These are phyloP conservation scores for Priceomyces haplophilus DNA, from an alignment of 805 yeast genomes.

Conservation along the genomic window DNA sequence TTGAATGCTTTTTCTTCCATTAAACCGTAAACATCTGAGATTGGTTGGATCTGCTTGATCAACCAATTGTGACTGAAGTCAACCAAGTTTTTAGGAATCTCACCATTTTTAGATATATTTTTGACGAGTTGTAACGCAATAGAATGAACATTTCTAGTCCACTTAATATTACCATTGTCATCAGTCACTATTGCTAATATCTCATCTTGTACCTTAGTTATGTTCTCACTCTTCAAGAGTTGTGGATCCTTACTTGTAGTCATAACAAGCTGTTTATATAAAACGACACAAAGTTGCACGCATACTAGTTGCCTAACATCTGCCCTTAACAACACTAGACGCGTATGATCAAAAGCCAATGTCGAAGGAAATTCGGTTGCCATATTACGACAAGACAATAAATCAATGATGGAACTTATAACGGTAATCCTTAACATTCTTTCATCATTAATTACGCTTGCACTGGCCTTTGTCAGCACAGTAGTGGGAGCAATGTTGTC, in stretches of 20 bases:
- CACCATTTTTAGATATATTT: constrained; percentile 22
- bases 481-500: background rate
- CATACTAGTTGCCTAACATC: constrained; percentile 85
- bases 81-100: constrained; percentile 39
- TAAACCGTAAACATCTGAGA: constrained; percentile 68
- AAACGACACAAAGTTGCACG: constrained; percentile 64
- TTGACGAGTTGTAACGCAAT: constrained; percentile 67
- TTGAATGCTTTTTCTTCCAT: constrained; percentile 66
- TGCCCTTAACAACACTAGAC: constrained; percentile 74
- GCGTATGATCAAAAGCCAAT: constrained; percentile 77
- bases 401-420: constrained; percentile 54
- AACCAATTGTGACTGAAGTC: constrained; percentile 77
- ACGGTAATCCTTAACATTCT: constrained; percentile 36
- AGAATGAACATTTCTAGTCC: constrained; percentile 79
- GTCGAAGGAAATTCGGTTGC: constrained; percentile 80
- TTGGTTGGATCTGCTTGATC: constrained; percentile 81
- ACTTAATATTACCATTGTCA: constrained; percentile 81
- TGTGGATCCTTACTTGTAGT: constrained; percentile 13
- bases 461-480: too few relatives aligned
- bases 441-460: constrained; percentile 5
- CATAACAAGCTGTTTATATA: constrained; percentile 65
- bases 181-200: constrained; percentile 78
- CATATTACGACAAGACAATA: constrained; percentile 77
- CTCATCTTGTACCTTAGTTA: constrained; percentile 59
- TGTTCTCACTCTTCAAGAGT: constrained; percentile 32